Percentiles rank a stretch among this genome's conserved stretches.
phyloP scores from a whole-genome alignment of 805 yeast genomes.

The Ogataea pignaliae region DNA sequence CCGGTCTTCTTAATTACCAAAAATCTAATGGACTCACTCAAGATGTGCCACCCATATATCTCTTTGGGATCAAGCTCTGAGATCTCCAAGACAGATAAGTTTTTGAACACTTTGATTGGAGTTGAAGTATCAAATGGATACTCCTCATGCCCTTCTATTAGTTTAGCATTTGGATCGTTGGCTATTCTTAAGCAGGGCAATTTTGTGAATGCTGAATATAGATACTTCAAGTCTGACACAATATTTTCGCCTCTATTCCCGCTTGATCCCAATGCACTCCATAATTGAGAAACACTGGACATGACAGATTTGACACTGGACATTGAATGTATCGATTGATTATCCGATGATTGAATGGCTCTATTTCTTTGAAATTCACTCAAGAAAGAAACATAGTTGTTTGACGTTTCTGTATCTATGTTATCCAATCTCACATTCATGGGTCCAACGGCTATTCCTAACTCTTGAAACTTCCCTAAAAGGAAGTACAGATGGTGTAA shows the following conservation, averaged over 20 bases:
- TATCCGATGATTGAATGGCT: slow-evolving; percentile 31
- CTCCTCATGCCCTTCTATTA: slow-evolving; percentile 61
- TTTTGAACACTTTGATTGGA: slow-evolving; percentile 58
- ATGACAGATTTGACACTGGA: slow-evolving; percentile 52
- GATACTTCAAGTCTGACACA: slow-evolving; percentile 43
- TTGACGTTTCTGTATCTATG: slow-evolving; percentile 46
- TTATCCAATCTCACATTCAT: slow-evolving; percentile 55
- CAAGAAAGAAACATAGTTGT: slow-evolving; percentile 53
- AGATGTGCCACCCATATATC: slow-evolving; percentile 58
- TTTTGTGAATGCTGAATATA: slow-evolving; percentile 60
- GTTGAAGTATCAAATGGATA: slow-evolving; percentile 69
- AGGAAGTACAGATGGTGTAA: slow-evolving; percentile 61
- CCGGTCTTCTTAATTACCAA: slow-evolving; percentile 49
- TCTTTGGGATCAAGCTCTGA: slow-evolving; percentile 60
- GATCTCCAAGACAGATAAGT: slow-evolving; percentile 56
- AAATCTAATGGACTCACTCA: slow-evolving; percentile 51
- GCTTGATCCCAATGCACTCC: slow-evolving; percentile 31
- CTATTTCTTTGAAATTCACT: slow-evolving; percentile 45
- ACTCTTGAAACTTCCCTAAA: slow-evolving; percentile 49
- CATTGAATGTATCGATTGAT: slow-evolving; percentile 52
- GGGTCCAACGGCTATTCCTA: slow-evolving; percentile 53
- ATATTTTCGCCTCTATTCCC: slow-evolving; percentile 43
- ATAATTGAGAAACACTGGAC: slow-evolving; percentile 41
- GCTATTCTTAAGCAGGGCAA: slow-evolving; percentile 59
- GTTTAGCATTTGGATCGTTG: slow-evolving; percentile 53